These are phyloP conservation scores for Penicillium sp. DNA, from an alignment of 2,329 filamentous ascomycete species.

Conservation along the genomic window DNA sequence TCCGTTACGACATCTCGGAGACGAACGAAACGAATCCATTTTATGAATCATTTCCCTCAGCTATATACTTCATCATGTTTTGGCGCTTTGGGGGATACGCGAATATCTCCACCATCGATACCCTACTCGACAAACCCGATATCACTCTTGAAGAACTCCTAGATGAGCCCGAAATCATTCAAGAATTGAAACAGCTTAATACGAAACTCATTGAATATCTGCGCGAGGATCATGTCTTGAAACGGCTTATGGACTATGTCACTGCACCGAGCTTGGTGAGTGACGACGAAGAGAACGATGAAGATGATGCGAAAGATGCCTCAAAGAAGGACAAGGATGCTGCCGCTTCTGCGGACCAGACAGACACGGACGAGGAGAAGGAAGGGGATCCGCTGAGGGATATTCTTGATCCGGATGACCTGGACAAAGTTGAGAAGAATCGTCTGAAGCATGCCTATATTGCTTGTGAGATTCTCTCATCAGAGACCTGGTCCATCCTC, in stretches of 20 bases:
- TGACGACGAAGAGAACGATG: constrained; percentile 53
- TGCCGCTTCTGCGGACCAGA: constrained; percentile 19
- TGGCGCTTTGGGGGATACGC: constrained; percentile 99
- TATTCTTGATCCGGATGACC: constrained; percentile 40
- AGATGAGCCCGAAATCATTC: constrained; percentile 92
- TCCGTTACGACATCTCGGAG: constrained; percentile 29
- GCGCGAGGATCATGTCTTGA: constrained; percentile 79
- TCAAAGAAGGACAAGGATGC: constrained; percentile 27
- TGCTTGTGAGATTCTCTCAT: constrained; percentile 87
- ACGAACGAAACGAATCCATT: constrained; percentile 27
- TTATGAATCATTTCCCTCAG: constrained; percentile 37
- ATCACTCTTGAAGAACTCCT: constrained; percentile 94
- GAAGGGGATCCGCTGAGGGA: constrained; percentile 35
- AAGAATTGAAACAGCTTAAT: constrained; percentile 98
- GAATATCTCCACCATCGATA: constrained; percentile 94
- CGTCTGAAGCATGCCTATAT: constrained; percentile 92
- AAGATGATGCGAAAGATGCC: constrained; percentile 47
- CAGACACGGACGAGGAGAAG: constrained; percentile 36
- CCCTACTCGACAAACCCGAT: constrained; percentile 90
- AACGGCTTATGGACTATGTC: constrained; percentile 86
- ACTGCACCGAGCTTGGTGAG: constrained; percentile 65
- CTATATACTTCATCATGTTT: constrained; percentile 74
- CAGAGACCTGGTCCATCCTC: constrained; percentile 94
- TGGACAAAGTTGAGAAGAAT: constrained; percentile 82
- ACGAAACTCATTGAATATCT: constrained; percentile 95